Evolutionary conservation across 2,329 filamentous ascomycete genomes (phyloP).

Genomic region (Trichophyton mentagrophytes): DNA sequence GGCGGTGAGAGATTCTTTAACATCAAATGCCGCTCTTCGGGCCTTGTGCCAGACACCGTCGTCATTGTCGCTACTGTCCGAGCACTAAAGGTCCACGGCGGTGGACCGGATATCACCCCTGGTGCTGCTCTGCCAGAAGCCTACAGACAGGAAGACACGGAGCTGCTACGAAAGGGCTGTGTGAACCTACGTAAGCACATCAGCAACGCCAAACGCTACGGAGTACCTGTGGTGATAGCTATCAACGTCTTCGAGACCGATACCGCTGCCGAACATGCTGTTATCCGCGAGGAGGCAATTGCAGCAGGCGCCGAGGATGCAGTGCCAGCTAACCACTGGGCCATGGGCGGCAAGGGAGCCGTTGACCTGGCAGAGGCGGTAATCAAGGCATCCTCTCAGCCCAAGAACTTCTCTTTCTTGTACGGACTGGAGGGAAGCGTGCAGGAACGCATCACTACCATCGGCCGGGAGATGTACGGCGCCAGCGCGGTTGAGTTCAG

Average conservation of each 20-base stretch:
- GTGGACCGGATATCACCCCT: slow-evolving; percentile 82
- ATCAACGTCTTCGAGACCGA: slow-evolving; percentile 96
- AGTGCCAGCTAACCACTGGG: slow-evolving; percentile 91
- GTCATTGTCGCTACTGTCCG: slow-evolving; percentile 92
- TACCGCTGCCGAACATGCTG: slow-evolving; percentile 78
- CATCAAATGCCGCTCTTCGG: slow-evolving; percentile 95
- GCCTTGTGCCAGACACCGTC: slow-evolving; percentile 81
- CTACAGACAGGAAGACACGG: slow-evolving; percentile 87
- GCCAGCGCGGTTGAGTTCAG: slow-evolving; percentile 82
- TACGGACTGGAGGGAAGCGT: slow-evolving; percentile 69
- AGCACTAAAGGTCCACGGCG: slow-evolving; percentile 92
- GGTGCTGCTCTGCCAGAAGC: slow-evolving; percentile 74
- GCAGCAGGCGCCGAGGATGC: slow-evolving; percentile 88
- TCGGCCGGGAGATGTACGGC: slow-evolving; percentile 89
- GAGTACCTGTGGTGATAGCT: slow-evolving; percentile 86
- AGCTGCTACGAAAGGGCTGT: slow-evolving; percentile 78
- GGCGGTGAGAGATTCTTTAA: slow-evolving; percentile 99
- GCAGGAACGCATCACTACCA: slow-evolving; percentile 79
- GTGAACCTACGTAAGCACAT: slow-evolving; percentile 96
- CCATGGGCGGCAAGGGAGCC: slow-evolving; percentile 82
- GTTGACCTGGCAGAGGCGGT: slow-evolving; percentile 79
- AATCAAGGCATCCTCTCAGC: slow-evolving; percentile 66
- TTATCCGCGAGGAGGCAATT: slow-evolving; percentile 80
- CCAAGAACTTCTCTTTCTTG: slow-evolving; percentile 76
- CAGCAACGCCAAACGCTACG: slow-evolving; percentile 73